Evolutionary conservation across 169 alveolate species (phyloP).

Genomic region (Eimeria tenella): DNA sequence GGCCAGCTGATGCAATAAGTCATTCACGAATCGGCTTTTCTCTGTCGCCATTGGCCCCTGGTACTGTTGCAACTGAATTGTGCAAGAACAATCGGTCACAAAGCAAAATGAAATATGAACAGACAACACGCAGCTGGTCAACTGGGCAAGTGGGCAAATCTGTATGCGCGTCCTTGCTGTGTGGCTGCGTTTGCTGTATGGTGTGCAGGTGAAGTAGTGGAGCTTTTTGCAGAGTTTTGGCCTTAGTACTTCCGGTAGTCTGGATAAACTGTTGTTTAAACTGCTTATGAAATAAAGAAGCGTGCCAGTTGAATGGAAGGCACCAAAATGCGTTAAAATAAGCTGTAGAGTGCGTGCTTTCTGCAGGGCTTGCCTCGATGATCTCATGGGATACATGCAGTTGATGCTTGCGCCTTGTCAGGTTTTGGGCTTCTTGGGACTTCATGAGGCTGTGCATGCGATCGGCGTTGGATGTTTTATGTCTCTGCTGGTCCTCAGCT

Average conservation of each 20-base stretch:
- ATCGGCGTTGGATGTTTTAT: constrained; percentile 9
- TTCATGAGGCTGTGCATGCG: constrained; percentile 60
- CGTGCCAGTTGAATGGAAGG: background rate
- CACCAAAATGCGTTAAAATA: background rate
- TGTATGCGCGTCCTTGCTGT: no score
- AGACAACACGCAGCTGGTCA: no score
- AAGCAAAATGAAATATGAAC: background rate
- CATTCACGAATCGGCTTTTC: constrained; percentile 38
- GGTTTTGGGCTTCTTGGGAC: constrained; percentile 14
- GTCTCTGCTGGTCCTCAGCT: constrained; percentile 36
- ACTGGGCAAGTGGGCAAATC: no score
- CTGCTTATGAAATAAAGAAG: background rate
- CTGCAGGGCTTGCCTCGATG: constrained; percentile 19
- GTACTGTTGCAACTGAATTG: constrained; percentile 44
- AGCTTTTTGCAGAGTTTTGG: no score
- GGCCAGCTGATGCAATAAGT: constrained; percentile 45
- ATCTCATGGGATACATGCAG: constrained; percentile 53
- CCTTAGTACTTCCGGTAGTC: no score
- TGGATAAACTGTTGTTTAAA: background rate
- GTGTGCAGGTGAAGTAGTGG: no score
- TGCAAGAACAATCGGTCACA: background rate
- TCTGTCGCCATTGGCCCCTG: constrained; percentile 50
- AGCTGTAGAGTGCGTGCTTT: background rate
- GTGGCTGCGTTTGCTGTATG: no score
- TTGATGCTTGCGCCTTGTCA: constrained; percentile 53